Base-by-base conservation (phyloP, 2,329 filamentous ascomycete genomes). In the Capronia coronata region DNA sequence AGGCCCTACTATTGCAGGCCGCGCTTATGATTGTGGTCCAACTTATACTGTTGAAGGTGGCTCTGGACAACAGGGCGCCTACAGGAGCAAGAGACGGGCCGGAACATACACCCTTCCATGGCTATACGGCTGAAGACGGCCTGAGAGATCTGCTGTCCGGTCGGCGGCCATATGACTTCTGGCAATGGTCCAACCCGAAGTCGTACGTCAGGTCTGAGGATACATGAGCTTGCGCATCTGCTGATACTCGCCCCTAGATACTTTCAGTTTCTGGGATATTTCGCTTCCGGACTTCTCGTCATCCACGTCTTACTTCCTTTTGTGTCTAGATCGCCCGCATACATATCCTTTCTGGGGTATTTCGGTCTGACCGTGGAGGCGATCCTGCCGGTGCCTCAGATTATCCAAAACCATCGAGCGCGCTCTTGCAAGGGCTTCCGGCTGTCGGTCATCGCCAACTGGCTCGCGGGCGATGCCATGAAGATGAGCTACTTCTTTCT, bases 11-110 rank as follows among this genome's bases (percentile, higher is more conserved):
- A 53, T 62, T 78, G 41, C 80, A 83, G 65, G 78, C 80, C 34
- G 63, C 74, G 44, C 70, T 82, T 55, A 83, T 80, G 76, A 73
- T 82, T 50, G 62, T 66, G 39, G 74, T 82, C 7, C 80, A 83
- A 64, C 51, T 76, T 29, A 62, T 80, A 2, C 66, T 82, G 50
- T 70, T 83, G 16, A 80, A 82, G 64, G 76, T 82, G 49, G 79
- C 80, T 1, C 68, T 83, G 49, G 71, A 75, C 41, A 72, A 83
- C 62, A 74, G 79, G 34, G 54, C 56, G 13, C 75, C 71, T 57
- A 67, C 59, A 59, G 64, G 65, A 9, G 65, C 67, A 10, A 67
- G 65, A 61, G 61, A 66, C 55, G 61, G 70, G 49, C 61, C 70
- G 46, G 63, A 72, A 61, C 65, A 70, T 63, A 50, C 65, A 56